Evolutionary conservation across 2,329 filamentous ascomycete genomes (phyloP), one percentile per base, ranked within the genome.

Genomic region (Emericellopsis cladophorae): DNA sequence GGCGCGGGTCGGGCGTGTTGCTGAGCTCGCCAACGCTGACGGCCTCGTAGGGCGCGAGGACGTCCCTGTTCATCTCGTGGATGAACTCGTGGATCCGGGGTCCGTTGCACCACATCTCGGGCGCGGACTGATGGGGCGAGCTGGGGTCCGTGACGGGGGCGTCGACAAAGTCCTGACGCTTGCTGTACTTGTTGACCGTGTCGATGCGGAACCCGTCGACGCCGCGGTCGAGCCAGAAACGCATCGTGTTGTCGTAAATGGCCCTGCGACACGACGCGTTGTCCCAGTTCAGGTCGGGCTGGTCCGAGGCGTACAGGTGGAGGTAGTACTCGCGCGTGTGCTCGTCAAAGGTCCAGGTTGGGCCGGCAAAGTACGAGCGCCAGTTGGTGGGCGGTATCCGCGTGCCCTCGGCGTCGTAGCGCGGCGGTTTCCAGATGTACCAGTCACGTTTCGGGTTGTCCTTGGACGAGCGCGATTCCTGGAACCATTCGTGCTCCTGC

Each of bases 211-310:
- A 83, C 0, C 76, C 76, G 39, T 76, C 71, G 0, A 78, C 73
- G 0, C 79, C 80, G 6, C 74, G 72, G 41, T 85, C 68, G 1
- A 88, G 68, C 84, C 84, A 88, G 55, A 86, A 88, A 0, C 67
- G 65, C 70, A 86, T 80, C 5, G 81, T 75, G 6, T 62, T 53
- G 6, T 78, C 66, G 50, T 85, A 81, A 1, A 86, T 79, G 1
- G 77, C 83, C 40, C 76, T 64, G 7, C 81, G 72, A 7, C 81
- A 77, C 2, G 73, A 70, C 0, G 68, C 66, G 38, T 81, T 79
- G 42, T 85, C 79, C 82, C 83, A 88, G 53, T 88, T 88, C 15
- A 89, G 64, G 48, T 89, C 84, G 0, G 84, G 84, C 53, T 88
- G 84, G 37, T 81, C 74, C 0, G 72, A 66, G 1, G 75, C 73